Evolutionary conservation across 1,139 yeast genomes (phyloP), one percentile per base, ranked within the genome.

Genomic region (Diutina neorugosa): DNA sequence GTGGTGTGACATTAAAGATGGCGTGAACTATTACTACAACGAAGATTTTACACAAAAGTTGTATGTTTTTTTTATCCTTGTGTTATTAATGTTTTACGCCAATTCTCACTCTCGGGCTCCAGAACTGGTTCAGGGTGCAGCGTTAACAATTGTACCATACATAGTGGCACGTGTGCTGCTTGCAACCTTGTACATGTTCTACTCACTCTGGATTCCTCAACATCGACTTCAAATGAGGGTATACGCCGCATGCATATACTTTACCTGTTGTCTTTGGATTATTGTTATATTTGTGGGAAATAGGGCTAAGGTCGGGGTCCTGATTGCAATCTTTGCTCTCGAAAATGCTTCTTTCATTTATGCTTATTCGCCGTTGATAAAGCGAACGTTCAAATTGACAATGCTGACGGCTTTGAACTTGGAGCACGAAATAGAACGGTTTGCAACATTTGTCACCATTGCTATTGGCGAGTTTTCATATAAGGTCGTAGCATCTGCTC

Each of bases 351-450:
- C 59, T 3, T 73, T 68, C 57, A 47, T 59, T 9, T 18, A 69
- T 2, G 61, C 70, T 42, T 78, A 69, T 59, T 82, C 77, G 57
- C 85, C 86, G 2, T 60, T 62, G 62, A 65, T 72, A 53, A 81
- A 80, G 60, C 69, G 62, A 51, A 18, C 65, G 23, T 55, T 81
- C 58, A 64, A 68, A 6, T 61, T 77, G 52, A 72, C 70, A 12
- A 73, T 71, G 54, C 76, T 84, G 5, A 81, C 88, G 0, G 87
- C 87, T 0, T 64, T 81, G 55, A 82, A 81, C 60, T 78, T 83
- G 55, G 86, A 82, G 60, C 87, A 82, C 60, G 86, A 81, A 60
- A 84, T 80, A 20, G 88, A 82, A 62, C 65, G 88, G 54, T 74
- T 73, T 60, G 72, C 76, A 2, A 78, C 81, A 0, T 82, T 82